phyloP scores from a whole-genome alignment of 306 rosid species.

The Vigna angularis region DNA sequence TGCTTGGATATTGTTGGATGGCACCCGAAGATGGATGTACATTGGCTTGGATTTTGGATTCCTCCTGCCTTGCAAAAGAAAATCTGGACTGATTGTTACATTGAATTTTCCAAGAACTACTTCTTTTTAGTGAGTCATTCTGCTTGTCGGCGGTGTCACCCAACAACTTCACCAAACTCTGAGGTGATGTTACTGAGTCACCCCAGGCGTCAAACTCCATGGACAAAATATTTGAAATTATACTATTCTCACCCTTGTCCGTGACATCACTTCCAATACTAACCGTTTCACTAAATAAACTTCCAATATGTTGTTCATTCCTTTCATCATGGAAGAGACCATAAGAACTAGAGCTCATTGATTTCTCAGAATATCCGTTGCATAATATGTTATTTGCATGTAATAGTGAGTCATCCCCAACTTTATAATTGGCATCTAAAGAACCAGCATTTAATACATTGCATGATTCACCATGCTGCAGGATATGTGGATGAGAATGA shows the following conservation, averaged over 20 bases:
- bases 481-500: conserved; percentile 47
- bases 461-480: conserved; percentile 52
- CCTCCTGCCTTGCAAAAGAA: conserved; percentile 92
- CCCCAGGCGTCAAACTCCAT: conserved; percentile 79
- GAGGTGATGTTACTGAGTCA: conserved; percentile 71
- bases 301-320: conserved; percentile 51
- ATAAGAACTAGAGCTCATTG: conserved; percentile 52
- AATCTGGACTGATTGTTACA: conserved; percentile 83
- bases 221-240: conserved; percentile 90
- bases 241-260: conserved; percentile 87
- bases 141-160: conserved; percentile 64
- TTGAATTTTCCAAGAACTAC: conserved; percentile 78
- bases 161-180: conserved; percentile 66
- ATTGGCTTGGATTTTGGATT: conserved; percentile 58
- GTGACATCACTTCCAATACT: conserved; percentile 51
- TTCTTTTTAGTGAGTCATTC: conserved; percentile 49
- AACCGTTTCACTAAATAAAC: conserved; percentile 55
- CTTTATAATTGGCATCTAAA: conserved; percentile 49
- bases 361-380: conserved; percentile 63
- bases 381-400: conserved; percentile 51
- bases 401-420: conserved; percentile 51
- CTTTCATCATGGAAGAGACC: conserved; percentile 59
- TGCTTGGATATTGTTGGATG: conserved; percentile 54
- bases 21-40: conserved; percentile 58
- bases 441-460: conserved; percentile 52